Conservation (phyloP, 495 filamentous ascomycete species). For the Podospora didyma region DNA sequence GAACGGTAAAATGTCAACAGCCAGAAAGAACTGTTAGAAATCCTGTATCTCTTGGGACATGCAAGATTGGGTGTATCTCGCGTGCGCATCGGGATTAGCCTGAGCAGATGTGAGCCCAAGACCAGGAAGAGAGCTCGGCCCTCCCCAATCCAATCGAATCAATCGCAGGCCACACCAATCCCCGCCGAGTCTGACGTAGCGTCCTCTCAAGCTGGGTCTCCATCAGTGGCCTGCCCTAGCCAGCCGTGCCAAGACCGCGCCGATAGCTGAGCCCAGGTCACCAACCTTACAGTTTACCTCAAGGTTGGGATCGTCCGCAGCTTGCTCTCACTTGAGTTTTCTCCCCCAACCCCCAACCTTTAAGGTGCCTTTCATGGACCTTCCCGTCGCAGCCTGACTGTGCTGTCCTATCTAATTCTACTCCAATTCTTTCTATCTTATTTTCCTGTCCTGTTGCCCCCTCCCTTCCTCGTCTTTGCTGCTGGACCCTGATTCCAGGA, state of each 20-base stretch:
- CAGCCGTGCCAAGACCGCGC: background rate
- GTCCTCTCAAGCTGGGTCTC: background rate
- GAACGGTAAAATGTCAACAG: background rate
- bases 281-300: no score
- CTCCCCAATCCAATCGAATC: background rate
- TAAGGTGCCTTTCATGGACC: background rate
- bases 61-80: background rate
- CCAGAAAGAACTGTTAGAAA: no score
- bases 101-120: background rate
- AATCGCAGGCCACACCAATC: background rate
- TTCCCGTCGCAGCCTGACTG: background rate
- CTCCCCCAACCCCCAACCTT: background rate
- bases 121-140: background rate
- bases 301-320: background rate
- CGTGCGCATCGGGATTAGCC: background rate
- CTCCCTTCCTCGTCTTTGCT: no score
- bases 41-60: background rate
- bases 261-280: background rate
- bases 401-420: no score
- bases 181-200: slow-evolving; percentile 7
- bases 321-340: background rate
- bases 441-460: no score
- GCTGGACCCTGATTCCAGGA: no score
- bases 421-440: no score
- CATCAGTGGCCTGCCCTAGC: background rate